phyloP scores from a whole-genome alignment of 306 rosid species.

The Gleditsia sinensis region DNA sequence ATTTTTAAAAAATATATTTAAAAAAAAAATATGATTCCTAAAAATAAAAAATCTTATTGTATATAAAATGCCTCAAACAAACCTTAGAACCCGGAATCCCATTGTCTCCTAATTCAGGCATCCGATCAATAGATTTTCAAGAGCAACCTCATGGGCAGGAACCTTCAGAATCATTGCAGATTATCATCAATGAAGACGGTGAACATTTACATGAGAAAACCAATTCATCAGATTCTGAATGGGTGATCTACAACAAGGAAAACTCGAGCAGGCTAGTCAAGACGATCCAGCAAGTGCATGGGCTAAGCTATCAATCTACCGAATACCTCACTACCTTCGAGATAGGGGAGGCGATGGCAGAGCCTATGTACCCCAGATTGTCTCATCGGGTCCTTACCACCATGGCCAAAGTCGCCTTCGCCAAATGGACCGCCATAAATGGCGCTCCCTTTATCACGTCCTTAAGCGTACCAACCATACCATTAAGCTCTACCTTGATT shows the following conservation, averaged over 20 bases:
- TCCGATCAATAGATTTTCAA: slow-evolving; percentile 42
- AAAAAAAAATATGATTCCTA: too few relatives aligned
- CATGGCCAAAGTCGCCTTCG: slow-evolving; percentile 79
- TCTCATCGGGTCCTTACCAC: slow-evolving; percentile 86
- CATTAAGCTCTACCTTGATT: slow-evolving; percentile 57
- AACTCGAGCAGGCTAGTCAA: slow-evolving; percentile 68
- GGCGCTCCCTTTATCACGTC: slow-evolving; percentile 79
- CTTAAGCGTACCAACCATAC: slow-evolving; percentile 60
- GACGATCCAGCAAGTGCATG: slow-evolving; percentile 76
- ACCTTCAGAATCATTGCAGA: slow-evolving; percentile 53
- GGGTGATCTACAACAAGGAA: slow-evolving; percentile 70
- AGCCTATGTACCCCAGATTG: slow-evolving; percentile 70
- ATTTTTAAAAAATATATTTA: too few relatives aligned
- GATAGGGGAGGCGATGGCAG: slow-evolving; percentile 85
- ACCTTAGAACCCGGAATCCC: slow-evolving; percentile 63
- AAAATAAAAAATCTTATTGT: too few relatives aligned
- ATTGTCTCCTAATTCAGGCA: slow-evolving; percentile 33
- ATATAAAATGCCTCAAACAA: slow-evolving; percentile 89
- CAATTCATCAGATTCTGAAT: slow-evolving; percentile 57
- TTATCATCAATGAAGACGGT: slow-evolving; percentile 37
- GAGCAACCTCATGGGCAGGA: slow-evolving; percentile 30
- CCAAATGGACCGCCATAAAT: slow-evolving; percentile 85
- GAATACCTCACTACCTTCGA: slow-evolving; percentile 71
- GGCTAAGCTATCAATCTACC: slow-evolving; percentile 73
- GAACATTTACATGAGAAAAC: slow-evolving; percentile 38